A percentile compares a stretch with the other conserved stretches of the same genome.
Evolutionary conservation across 495 filamentous ascomycete genomes (phyloP).

Genomic region (Penicillium paradoxum): DNA sequence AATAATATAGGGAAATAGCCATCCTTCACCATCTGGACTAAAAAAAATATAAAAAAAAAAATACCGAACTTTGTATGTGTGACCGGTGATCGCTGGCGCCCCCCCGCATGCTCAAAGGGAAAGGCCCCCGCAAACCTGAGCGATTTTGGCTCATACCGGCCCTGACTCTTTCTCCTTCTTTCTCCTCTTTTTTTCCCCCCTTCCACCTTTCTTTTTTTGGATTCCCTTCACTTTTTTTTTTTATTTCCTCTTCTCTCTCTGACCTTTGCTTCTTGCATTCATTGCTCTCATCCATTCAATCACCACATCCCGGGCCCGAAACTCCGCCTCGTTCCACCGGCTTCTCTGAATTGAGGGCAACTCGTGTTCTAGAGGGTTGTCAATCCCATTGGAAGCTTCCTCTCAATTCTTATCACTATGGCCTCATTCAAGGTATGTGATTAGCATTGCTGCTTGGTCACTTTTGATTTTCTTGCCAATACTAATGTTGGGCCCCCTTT

Average conservation of each 20-base stretch:
- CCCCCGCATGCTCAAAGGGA: slow-evolving; percentile 34
- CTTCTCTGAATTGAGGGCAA: slow-evolving; percentile 25
- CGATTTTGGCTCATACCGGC: slow-evolving; percentile 31
- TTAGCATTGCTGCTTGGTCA: neutral
- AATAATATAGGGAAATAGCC: neutral
- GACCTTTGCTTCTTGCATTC: slow-evolving; percentile 6
- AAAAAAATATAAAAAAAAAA: neutral
- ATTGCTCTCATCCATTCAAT: slow-evolving; percentile 6
- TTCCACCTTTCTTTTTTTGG: slow-evolving; percentile 20
- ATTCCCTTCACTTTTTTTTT: slow-evolving; percentile 10
- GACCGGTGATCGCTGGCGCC: slow-evolving; percentile 15
- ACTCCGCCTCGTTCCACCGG: slow-evolving; percentile 18
- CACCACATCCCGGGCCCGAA: slow-evolving; percentile 3
- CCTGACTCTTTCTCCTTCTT: slow-evolving; percentile 18
- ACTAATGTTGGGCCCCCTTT: slow-evolving; percentile 20
- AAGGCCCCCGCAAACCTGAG: slow-evolving; percentile 32
- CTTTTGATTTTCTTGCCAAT: neutral
- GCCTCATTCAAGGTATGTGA: slow-evolving; percentile 44
- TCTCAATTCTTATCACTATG: slow-evolving; percentile 31
- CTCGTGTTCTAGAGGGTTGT: slow-evolving; percentile 26
- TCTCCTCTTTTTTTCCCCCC: slow-evolving; percentile 18
- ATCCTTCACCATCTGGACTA: neutral
- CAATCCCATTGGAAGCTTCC: slow-evolving; percentile 31
- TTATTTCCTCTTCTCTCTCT: slow-evolving; percentile 11
- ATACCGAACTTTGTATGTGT: slow-evolving; percentile 6